Evolutionary conservation across 1,139 yeast genomes (phyloP), one percentile per base, ranked within the genome.

Genomic region (Debaryomyces nepalensis): DNA sequence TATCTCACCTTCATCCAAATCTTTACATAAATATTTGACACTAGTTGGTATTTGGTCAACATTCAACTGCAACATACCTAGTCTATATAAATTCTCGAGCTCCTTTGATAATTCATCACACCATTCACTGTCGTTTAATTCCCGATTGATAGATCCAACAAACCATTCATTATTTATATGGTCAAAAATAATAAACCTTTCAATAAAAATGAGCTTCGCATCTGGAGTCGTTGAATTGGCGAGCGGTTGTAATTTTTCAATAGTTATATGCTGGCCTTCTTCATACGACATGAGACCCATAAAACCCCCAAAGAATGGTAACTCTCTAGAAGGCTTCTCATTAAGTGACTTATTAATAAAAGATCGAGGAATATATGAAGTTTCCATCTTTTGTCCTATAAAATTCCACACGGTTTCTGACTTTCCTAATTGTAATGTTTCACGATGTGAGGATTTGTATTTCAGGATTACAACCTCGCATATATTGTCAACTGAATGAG

Each of bases 271-370:
- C 26, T 75, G 76, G 0, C 93, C 91, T 64, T 86, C 90, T 59
- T 93, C 99, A 58, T 93, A 93, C 0, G 96, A 85, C 9, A 93
- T 63, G 35, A 87, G 70, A 1, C 99, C 99, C 47, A 90, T 68
- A 26, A 86, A 73, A 0, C 99, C 99, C 16, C 99, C 99, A 45
- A 82, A 70, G 57, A 95, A 95, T 1, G 96, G 96, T 32, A 86
- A 66, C 0, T 63, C 49, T 60, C 74, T 47, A 5, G 34, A 35
- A 32, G 50, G 54, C 12, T 48, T 37, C 5, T 27, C 27, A 10
- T 45, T 33, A 4, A 54, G 40, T 20, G 49, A 49, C n/a, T 42
- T 33, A 7, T 51, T 42, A 12, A 66, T 55, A 2, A 36, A 32
- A 7, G 49, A 48, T 42, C 66, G 51, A 3, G 66, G 51, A 15